Evolutionary conservation across 2,329 filamentous ascomycete species (phyloP).

Genomic region (Cercospora canescens): DNA sequence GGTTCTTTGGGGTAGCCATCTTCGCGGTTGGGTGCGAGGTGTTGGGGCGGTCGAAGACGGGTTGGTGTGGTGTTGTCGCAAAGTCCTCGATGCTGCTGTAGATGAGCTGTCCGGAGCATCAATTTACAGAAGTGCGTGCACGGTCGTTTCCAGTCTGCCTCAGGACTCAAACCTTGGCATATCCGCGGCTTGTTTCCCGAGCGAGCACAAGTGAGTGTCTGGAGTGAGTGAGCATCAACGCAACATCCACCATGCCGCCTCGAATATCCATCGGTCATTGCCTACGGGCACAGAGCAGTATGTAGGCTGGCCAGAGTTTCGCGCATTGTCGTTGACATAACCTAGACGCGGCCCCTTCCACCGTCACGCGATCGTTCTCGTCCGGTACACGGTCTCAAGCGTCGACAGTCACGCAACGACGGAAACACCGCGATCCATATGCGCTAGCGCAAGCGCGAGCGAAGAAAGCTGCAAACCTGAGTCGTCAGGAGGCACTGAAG

Average conservation of each 20-base stretch:
- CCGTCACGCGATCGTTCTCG: constrained; percentile 49
- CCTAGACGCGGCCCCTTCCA: constrained; percentile 18
- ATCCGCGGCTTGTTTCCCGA: background rate
- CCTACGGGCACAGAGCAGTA: constrained; percentile 44
- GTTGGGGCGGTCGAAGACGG: constrained; percentile 19
- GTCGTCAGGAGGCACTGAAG: constrained; percentile 69
- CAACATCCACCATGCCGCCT: constrained; percentile 43
- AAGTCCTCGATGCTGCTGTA: constrained; percentile 1
- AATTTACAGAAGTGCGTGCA: constrained; percentile 15
- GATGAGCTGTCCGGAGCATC: constrained; percentile 10
- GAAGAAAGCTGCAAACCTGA: constrained; percentile 78
- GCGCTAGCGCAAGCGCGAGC: constrained; percentile 77
- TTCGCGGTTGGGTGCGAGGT: constrained; percentile 51
- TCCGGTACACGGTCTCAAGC: constrained; percentile 66
- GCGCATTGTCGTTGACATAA: constrained; percentile 5
- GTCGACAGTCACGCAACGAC: constrained; percentile 56
- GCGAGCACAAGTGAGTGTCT: background rate
- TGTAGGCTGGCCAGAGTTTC: background rate
- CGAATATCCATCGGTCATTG: constrained; percentile 47
- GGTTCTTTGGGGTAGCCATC: constrained; percentile 86
- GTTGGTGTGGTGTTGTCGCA: constrained; percentile 18
- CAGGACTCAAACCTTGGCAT: background rate
- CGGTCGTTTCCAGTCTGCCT: background rate
- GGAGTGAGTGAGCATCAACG: background rate
- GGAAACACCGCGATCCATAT: constrained; percentile 77